Evolutionary conservation across 2,329 filamentous ascomycete genomes (phyloP), one percentile per base, ranked within the genome.

Genomic region (Shiraia sp.): DNA sequence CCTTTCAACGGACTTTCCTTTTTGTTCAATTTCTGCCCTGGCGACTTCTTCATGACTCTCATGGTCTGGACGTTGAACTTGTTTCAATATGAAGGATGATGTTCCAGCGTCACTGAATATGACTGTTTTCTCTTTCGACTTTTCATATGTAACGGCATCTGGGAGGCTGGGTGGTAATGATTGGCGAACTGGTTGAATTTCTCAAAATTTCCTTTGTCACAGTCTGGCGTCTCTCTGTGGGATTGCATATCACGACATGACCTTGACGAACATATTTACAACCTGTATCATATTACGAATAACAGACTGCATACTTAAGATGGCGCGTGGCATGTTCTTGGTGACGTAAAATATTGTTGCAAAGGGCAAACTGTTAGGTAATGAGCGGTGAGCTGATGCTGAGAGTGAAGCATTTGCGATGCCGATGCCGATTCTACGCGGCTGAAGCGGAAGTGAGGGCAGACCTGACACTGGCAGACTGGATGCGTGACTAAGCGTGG

Each of bases 271-370:
- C 37, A 43, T 47, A 40, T 37, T 40, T 37, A 49, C 31, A 45
- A 44, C 51, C 22, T 55, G 49, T 57, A 58, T 32, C 19, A 49
- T 40, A 49, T 45, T 47, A 42, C 33, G 36, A 56, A 50, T 39
- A 13, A 25, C 30, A 19, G 29, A 15, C 14, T 22, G 10, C 12
- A 12, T 28, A 9, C 16, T 15, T 24, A 8, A 4, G 13, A 19
- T 10, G 9, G 17, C 15, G 13, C 6, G 8, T 19, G 10, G 13
- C 30, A 19, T 32, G 30, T 19, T 32, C 25, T 38, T 14, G 29
- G 35, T 14, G 5, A 14, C 13, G 38, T 36, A 34, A 35, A 32
- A 19, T 35, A 31, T 27, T 31, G 32, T 17, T 12, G 38, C 12
- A 25, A 35, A 32, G n/a, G 16, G 31, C n/a, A 17, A 35, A 6